Evolutionary conservation across 2,329 filamentous ascomycete species (phyloP), one percentile per base, ranked within the genome.

Genomic region (Cadophora luteo-olivacea): DNA sequence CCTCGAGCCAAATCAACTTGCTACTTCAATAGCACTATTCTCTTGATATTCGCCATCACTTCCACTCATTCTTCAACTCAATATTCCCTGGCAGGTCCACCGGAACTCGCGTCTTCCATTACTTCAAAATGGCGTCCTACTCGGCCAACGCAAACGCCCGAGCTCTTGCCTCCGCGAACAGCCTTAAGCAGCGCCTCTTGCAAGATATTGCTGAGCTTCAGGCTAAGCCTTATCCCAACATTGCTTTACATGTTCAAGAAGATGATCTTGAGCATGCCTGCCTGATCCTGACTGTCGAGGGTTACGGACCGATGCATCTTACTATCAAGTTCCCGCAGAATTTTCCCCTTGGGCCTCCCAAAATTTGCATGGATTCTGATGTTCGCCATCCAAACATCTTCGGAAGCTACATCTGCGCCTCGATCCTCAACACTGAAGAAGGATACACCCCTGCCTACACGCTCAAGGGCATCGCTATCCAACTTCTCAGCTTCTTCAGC

Each of bases 381-480:
- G 74, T 85, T 16, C n/a, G 61, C 0, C 83, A 85, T 65, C 83
- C 83, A 1, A 85, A 86, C 64, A 78, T 85, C n/a, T 81, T 75
- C 61, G 75, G 75, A 4, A 11, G 41, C 12, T 84, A 81, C 69
- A 83, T 85, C 36, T 86, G 83, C 70, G 82, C 83, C 0, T 80
- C 78, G 0, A 84, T 85, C 3, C 77, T 85, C 38, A 81, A 82
- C 68, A 80, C 73, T 0, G 65, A 38, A 1, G 79, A 82, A 22
- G 82, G 78, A 1, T 84, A 83, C 72, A 85, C 84, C 0, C 80
- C 83, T 1, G 84, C 84, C 0, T 85, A 86, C 68, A 85, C 83
- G 0, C 77, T 86, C 29, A 84, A 84, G 66, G 80, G 78, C 3
- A 81, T 86, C 25, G 80, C 82, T 19, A 85, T 86, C 29, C 83